Evolutionary conservation across 805 yeast species (phyloP).

Genomic region (Dipodascus albidus): DNA sequence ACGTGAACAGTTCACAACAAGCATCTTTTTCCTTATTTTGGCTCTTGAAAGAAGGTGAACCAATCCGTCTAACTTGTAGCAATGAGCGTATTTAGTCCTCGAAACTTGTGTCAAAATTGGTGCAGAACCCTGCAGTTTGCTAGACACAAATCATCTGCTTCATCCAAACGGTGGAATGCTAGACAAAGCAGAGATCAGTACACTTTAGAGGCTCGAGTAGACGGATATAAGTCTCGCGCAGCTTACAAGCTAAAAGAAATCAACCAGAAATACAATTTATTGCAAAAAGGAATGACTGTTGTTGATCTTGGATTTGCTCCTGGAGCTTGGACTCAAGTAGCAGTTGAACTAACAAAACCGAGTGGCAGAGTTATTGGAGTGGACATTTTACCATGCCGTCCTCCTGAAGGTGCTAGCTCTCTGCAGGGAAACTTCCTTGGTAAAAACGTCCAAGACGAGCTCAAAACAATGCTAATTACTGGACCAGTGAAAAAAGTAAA

Average conservation of each 20-base stretch:
- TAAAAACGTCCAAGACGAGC: slow-evolving; percentile 25
- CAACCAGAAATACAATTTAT: slow-evolving; percentile 49
- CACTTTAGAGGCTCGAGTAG: slow-evolving; percentile 52
- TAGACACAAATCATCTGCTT: slow-evolving; percentile 14
- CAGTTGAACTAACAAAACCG: slow-evolving; percentile 39
- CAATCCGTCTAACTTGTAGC: too few relatives aligned
- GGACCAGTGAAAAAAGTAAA: slow-evolving; percentile 19
- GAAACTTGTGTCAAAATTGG: too few relatives aligned
- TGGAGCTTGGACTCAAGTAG: slow-evolving; percentile 91
- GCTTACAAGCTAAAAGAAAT: slow-evolving; percentile 80
- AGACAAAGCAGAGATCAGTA: slow-evolving; percentile 58
- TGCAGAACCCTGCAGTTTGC: not conserved
- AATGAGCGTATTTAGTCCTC: too few relatives aligned
- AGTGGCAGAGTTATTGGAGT: slow-evolving; percentile 62
- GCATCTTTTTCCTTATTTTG: too few relatives aligned
- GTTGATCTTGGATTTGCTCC: slow-evolving; percentile 87
- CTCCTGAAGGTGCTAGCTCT: slow-evolving; percentile 69
- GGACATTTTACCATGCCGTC: slow-evolving; percentile 66
- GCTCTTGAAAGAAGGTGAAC: too few relatives aligned
- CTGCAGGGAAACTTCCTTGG: slow-evolving; percentile 85
- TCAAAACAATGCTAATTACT: slow-evolving; percentile 18
- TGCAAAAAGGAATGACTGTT: slow-evolving; percentile 46
- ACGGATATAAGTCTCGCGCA: slow-evolving; percentile 69
- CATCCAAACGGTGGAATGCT: slow-evolving; percentile 64
- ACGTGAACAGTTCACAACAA: too few relatives aligned